Evolutionary conservation across 305 asterid species (phyloP).

Genomic region (Plantago coronopus): DNA sequence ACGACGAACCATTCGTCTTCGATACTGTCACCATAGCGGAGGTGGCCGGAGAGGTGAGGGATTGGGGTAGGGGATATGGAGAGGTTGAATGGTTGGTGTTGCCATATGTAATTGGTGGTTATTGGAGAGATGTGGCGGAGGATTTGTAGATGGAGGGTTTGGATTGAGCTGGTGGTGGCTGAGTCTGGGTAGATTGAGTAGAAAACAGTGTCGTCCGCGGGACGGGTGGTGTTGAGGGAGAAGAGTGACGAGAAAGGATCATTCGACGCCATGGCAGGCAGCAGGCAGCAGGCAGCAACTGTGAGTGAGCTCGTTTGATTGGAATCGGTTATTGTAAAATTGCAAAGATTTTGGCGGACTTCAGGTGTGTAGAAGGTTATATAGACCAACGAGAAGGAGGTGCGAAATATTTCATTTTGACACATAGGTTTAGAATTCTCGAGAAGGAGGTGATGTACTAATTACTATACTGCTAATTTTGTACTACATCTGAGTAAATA

Average conservation of each 20-base stretch:
- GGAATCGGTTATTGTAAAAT: too few relatives aligned
- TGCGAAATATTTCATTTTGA: too few relatives aligned
- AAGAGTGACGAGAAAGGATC: slow-evolving; percentile 46
- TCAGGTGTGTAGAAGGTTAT: background rate
- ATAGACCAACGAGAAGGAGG: too few relatives aligned
- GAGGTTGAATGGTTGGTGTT: slow-evolving; percentile 74
- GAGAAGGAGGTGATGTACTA: too few relatives aligned
- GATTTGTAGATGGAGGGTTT: slow-evolving; percentile 66
- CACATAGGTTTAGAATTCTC: too few relatives aligned
- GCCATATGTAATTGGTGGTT: slow-evolving; percentile 64
- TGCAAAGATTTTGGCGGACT: too few relatives aligned
- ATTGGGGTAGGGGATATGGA: slow-evolving; percentile 35
- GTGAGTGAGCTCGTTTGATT: slow-evolving; percentile 25
- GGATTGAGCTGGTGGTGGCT: slow-evolving; percentile 42
- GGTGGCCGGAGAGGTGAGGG: slow-evolving; percentile 79
- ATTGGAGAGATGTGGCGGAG: slow-evolving; percentile 42
- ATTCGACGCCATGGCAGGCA: slow-evolving; percentile 26
- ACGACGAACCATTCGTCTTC: slow-evolving; percentile 98
- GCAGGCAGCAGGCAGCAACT: too few relatives aligned
- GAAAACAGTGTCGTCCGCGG: slow-evolving; percentile 73
- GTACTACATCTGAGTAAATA: too few relatives aligned
- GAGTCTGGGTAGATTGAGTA: slow-evolving; percentile 70
- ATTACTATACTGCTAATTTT: too few relatives aligned
- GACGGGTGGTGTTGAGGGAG: slow-evolving; percentile 41
- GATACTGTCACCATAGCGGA: slow-evolving; percentile 79